Percentiles rank a stretch among this genome's conserved stretches.
Conservation (phyloP, 2,329 filamentous ascomycete genomes). For the Monosporascus ibericus region DNA sequence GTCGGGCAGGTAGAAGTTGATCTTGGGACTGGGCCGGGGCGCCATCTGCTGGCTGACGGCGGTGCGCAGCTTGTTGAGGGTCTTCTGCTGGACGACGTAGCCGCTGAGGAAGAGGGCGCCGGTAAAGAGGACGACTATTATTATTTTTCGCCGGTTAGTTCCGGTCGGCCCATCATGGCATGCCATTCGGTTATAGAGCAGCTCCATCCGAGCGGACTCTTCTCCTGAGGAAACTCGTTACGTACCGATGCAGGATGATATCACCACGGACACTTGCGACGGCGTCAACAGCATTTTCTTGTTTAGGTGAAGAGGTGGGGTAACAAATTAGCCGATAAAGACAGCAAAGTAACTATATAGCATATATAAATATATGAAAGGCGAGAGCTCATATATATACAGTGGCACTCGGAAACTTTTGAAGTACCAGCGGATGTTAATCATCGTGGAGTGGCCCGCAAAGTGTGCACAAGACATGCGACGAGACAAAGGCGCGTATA, state of each 20-base stretch:
- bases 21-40: conserved; percentile 39
- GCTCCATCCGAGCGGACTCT: conserved; percentile 10
- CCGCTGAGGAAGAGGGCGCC: conserved; percentile 79
- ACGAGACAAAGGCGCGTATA: too few relatives aligned
- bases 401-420: too few relatives aligned
- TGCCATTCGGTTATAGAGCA: background rate
- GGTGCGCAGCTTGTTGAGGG: conserved; percentile 67
- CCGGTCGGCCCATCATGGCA: background rate
- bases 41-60: conserved; percentile 53
- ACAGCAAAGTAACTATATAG: too few relatives aligned
- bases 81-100: conserved; percentile 82
- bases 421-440: too few relatives aligned
- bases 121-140: conserved; percentile 68
- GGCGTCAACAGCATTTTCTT: conserved; percentile 56
- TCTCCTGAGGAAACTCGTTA: background rate
- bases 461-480: too few relatives aligned
- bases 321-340: too few relatives aligned
- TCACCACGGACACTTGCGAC: conserved; percentile 62
- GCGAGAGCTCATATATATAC: too few relatives aligned
- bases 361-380: too few relatives aligned
- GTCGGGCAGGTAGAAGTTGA: conserved; percentile 46
- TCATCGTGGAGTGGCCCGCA: too few relatives aligned
- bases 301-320: background rate
- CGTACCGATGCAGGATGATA: conserved; percentile 58
- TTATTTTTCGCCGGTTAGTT: too few relatives aligned